Base-by-base conservation (phyloP, 345 rosid genomes). In the Salix viminalis region DNA sequence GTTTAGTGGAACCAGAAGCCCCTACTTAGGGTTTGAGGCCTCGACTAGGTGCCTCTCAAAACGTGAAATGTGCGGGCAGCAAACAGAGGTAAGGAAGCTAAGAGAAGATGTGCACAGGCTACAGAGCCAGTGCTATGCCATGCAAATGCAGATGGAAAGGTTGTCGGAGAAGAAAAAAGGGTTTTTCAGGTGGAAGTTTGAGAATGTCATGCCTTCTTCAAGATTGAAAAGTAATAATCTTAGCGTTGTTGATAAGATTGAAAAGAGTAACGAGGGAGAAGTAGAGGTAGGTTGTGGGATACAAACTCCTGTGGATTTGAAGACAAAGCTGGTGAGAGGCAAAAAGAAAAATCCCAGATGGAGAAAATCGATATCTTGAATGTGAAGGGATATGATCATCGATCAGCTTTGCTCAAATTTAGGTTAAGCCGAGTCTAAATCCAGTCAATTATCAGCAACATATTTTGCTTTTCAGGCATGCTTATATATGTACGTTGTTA, bases 131-230 rank as follows among this genome's bases (percentile, higher is more conserved):
- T 89, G 86, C 83, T 65, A 67, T 14, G 78, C 81, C 24, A 76
- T 93, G 90, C 91, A 91, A 65, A 75, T 42, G 61, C 96, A 91
- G 73, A 80, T 95, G 44, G 94, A 90, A 77, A 89, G 85, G 85
- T 36, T 91, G 81, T 1, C 65, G 81, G 91, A 91, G 84, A 92
- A 89, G 78, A 92, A 90, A 85, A 88, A 77, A 76, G 92, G 97
- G 54, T 86, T 90, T 44, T 92, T 95, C 71, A 85, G 81, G 86
- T 93, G 99, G 86, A 92, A 67, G 79, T 64, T 90, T n/a, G 93
- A 92, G 46, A 50, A 34, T 34, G 37, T 89, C 18, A 83, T 84
- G 82, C 82, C 90, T 23, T 76, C 94, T 34, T 34, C 37, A 34
- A 34, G 6, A 11, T 62, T 85, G 28, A 86, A 73, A 83, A 85